Base-by-base conservation (phyloP, 2,329 filamentous ascomycete species). In the Fusarium newnesense region DNA sequence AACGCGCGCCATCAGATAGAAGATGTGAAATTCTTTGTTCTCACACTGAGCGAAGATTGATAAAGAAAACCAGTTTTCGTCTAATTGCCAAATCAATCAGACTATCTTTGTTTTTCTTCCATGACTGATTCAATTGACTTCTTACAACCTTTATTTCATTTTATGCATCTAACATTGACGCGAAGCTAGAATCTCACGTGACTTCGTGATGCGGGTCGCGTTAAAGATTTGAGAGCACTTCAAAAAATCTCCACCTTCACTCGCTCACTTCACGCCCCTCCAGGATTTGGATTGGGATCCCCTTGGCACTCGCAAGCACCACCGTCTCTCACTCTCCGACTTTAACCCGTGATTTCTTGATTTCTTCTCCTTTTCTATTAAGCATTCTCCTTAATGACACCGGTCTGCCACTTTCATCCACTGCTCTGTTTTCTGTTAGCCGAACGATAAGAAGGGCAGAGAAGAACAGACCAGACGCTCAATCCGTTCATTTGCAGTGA, bases 191-290 rank as follows among this genome's bases (percentile, higher is more conserved):
- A 9, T 2, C 9, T 5, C 76, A 78, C 77, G 77, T 78, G 77
- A 78, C 50, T 70, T 74, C 77, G 77, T 67, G 77, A 77, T 59
- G 62, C 63, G 63, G 64, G 65, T 70, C 56, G 76, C 72, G 72
- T 74, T 69, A 69, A 34, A 47, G 58, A 69, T 54, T 47, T 57
- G 37, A 37, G 64, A 37, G 28, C 65, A 50, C 43, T 43, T 65
- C 43, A 60, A 56, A 69, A 68, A 68, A 69, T 42, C 57, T 64
- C 66, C 66, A 69, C 66, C 64, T 56, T 67, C 53, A 21, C 42
- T 60, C 37, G 30, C 28, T 40, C 37, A 60, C 59, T 58, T 64
- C 57, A 68, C 67, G 44, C 62, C 67, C 67, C 67, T 70, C 67
- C 34, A 39, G 53, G 42, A 66, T 59, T 59, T 60, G 39, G 24